Evolutionary conservation across 129 eudicot genomes (phyloP), one percentile per base, ranked within the genome.

Genomic region (Calendula officinalis): DNA sequence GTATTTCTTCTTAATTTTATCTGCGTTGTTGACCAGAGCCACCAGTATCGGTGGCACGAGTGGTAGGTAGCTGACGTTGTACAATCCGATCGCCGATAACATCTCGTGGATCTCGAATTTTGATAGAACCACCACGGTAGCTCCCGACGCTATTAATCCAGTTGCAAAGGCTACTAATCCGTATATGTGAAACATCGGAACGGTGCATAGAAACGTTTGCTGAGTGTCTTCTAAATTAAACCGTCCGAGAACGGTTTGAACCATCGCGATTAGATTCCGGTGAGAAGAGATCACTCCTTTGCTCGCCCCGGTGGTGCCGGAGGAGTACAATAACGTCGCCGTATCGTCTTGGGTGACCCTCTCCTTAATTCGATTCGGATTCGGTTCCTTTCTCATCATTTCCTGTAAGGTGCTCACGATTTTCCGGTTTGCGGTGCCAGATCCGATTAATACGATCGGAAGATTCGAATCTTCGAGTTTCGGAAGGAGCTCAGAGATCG

Each of bases 111-210:
- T 79, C 58, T 94, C 99, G 72, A 88, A 94, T 32, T 82, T 88
- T 1, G 99, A 75, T 4, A 94, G 54, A 9, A 94, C 82, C 40
- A 94, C 95, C 1, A 88, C 78, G 7, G 99, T 94, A 9, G 95
- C 83, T 5, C 97, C 99, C 0, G 91, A 66, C 1, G 99, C 97
- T 7, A 94, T 42, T 5, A 86, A 61, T 3, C 99, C 99, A 7
- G 89, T 79, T 0, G 97, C 95, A 15, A 94, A 88, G 4, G 87
- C 97, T 5, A 78, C 99, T 9, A 94, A 61, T 9, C 99, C 99
- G 71, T 94, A 94, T 54, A 94, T 83, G 70, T 94, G 99, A 64
- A 94, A 94, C 99, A 94, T 94, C 0, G 99, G 99, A 8, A 94
- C 99, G 0, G 99, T 94, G 55, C 97, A 89, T 34, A 94, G 78